Conservation (phyloP, 2,329 filamentous ascomycete genomes). For the Fusarium torulosum region DNA sequence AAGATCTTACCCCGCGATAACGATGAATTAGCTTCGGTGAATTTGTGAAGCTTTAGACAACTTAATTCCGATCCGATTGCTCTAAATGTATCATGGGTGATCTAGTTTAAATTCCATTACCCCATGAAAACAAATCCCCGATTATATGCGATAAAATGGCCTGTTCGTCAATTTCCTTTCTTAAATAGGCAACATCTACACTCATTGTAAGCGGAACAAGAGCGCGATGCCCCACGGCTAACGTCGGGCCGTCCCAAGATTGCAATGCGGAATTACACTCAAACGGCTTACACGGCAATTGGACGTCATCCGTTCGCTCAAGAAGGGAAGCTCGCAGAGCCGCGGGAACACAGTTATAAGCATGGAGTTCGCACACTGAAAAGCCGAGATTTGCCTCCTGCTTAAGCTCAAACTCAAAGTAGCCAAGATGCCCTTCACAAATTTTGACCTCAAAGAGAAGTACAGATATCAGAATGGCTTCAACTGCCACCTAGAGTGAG, state of each 20-base stretch:
- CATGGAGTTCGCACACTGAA: slow-evolving; percentile 29
- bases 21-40: slow-evolving; percentile 16
- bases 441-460: slow-evolving; percentile 63
- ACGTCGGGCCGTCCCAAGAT: slow-evolving; percentile 46
- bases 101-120: neutral
- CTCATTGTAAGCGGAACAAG: slow-evolving; percentile 40
- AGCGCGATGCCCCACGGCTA: slow-evolving; percentile 44
- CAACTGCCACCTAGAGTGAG: slow-evolving; percentile 80
- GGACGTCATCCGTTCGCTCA: slow-evolving; percentile 40
- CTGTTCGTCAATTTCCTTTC: neutral
- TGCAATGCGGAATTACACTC: slow-evolving; percentile 45
- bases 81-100: neutral
- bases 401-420: slow-evolving; percentile 2
- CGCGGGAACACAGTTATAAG: slow-evolving; percentile 41
- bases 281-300: slow-evolving; percentile 40
- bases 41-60: slow-evolving; percentile 6
- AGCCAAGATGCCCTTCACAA: slow-evolving; percentile 63
- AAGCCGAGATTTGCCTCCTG: neutral
- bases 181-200: neutral
- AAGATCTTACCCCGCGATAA: slow-evolving; percentile 21
- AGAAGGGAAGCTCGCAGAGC: slow-evolving; percentile 31
- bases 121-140: slow-evolving; percentile 2
- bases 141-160: slow-evolving; percentile 23
- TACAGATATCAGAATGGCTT: slow-evolving; percentile 87
- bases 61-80: neutral